Base-by-base conservation (phyloP, 2,329 filamentous ascomycete species). In the Cladosporium sp. region DNA sequence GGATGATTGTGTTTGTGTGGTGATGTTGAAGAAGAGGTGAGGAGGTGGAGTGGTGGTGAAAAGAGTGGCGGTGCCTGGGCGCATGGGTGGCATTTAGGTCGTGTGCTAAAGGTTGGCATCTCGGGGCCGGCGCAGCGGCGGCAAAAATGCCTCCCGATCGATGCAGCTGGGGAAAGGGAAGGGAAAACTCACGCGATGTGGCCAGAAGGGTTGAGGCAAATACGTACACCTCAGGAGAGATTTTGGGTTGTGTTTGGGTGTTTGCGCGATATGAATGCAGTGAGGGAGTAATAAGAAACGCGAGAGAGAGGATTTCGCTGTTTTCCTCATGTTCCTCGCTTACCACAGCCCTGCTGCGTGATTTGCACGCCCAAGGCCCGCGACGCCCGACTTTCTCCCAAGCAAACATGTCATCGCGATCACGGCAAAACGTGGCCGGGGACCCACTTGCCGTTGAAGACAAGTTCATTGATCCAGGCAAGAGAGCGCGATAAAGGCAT, bases 91-190 rank as follows among this genome's bases (percentile, higher is more conserved):
- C 41, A 47, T 34, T 58, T 58, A 58, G 55, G 11, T 58, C 55
- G 55, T 58, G 55, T 58, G 55, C 55, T 58, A 58, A 58, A 34
- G n/a, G 55, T 58, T 58, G 55, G 55, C 55, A 58, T n/a, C 55
- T 34, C 34, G 30, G 55, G 32, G 21, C n/a, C 28, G 30, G 52
- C 30, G 52, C 52, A 55, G 52, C 24, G 55, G 55, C 55, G 55
- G 34, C 55, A 58, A 58, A 58, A 58, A 58, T 58, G 32, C 55
- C 55, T 58, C 55, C 24, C 52, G 30, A 34, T 36, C 55, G 54
- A 58, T 58, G 54, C 30, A 32, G 30, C n/a, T 38, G 54, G 54
- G 54, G 54, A 58, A 32, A 5, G 7, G 14, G 36, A n/a, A 47
- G 41, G 28, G 52, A 32, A 55, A 58, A 58, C 34, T 58, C 55